phyloP scores from a whole-genome alignment of 768 basidiomycete species.

The Tylopilus sp. region DNA sequence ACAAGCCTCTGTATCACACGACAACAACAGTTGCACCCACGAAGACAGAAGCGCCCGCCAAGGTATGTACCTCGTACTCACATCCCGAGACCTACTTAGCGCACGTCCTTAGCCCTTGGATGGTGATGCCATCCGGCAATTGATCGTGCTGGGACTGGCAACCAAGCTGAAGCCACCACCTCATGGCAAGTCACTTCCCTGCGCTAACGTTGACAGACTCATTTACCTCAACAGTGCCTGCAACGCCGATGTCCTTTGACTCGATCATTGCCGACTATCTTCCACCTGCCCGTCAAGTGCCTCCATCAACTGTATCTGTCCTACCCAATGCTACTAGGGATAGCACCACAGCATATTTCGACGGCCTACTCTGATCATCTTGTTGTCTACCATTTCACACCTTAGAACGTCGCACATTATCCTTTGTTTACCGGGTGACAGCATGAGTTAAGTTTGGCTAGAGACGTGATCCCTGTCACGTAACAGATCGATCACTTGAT shows the following conservation, averaged over 20 bases:
- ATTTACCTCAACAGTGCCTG: conserved; percentile 33
- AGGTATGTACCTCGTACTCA: conserved; percentile 29
- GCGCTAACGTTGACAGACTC: conserved; percentile 1
- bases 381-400: conserved; percentile 10
- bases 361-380: conserved; percentile 36
- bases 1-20: conserved; percentile 43
- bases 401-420: conserved; percentile 15
- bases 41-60: conserved; percentile 36
- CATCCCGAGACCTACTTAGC: background rate
- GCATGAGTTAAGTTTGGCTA: background rate
- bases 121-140: conserved; percentile 57
- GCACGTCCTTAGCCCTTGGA: conserved; percentile 46
- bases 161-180: conserved; percentile 49
- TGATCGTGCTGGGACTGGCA: conserved; percentile 61
- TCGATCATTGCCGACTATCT: conserved; percentile 74
- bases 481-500: background rate
- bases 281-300: conserved; percentile 34
- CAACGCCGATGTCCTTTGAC: conserved; percentile 57
- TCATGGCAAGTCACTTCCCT: conserved; percentile 35
- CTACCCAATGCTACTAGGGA: conserved; percentile 20
- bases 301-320: conserved; percentile 1
- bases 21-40: conserved; percentile 17
- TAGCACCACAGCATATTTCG: conserved; percentile 37
- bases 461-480: background rate
- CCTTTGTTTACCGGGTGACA: background rate